Percentiles rank a stretch among this genome's conserved stretches.
These are phyloP conservation scores for Neurospora sp. DNA, from an alignment of 2,329 filamentous ascomycete species.

Conservation along the genomic window DNA sequence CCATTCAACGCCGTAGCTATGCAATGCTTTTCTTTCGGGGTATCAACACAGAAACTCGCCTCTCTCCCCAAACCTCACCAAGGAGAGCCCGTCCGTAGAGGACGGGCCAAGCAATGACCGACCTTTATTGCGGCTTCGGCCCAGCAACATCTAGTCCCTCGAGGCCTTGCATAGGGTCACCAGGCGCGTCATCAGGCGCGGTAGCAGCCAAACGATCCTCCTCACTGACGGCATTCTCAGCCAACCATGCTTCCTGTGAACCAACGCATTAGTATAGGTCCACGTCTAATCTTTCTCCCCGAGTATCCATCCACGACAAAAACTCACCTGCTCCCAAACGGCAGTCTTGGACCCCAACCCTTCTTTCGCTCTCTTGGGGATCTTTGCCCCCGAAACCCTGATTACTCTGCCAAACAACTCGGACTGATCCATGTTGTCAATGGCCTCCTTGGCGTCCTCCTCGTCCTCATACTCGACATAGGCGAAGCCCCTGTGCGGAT, in stretches of 20 bases:
- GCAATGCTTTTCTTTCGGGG: conserved; percentile 16
- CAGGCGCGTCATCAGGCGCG: conserved; percentile 42
- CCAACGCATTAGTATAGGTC: conserved; percentile 9
- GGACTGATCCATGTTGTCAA: conserved; percentile 98
- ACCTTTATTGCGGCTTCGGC: conserved; percentile 61
- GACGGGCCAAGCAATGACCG: background rate
- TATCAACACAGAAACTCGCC: conserved; percentile 15
- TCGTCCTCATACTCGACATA: conserved; percentile 90
- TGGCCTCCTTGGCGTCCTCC: conserved; percentile 83
- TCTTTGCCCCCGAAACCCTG: conserved; percentile 85
- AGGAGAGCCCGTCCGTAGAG: background rate
- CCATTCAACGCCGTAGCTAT: conserved; percentile 38
- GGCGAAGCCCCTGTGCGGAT: conserved; percentile 83
- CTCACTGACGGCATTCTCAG: conserved; percentile 75
- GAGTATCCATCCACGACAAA: background rate
- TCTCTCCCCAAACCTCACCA: background rate
- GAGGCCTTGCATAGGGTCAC: conserved; percentile 82
- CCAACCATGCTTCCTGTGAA: conserved; percentile 79
- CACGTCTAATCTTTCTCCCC: background rate
- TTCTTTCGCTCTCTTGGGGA: conserved; percentile 79
- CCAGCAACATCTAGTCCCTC: conserved; percentile 92
- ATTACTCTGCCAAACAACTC: conserved; percentile 89
- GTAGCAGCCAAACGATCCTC: conserved; percentile 60
- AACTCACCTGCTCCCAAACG: conserved; percentile 85
- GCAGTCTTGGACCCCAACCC: conserved; percentile 79